phyloP scores from a whole-genome alignment of 192 early-diverging fungal genomes.

The Gryganskiella cystojenkinii region DNA sequence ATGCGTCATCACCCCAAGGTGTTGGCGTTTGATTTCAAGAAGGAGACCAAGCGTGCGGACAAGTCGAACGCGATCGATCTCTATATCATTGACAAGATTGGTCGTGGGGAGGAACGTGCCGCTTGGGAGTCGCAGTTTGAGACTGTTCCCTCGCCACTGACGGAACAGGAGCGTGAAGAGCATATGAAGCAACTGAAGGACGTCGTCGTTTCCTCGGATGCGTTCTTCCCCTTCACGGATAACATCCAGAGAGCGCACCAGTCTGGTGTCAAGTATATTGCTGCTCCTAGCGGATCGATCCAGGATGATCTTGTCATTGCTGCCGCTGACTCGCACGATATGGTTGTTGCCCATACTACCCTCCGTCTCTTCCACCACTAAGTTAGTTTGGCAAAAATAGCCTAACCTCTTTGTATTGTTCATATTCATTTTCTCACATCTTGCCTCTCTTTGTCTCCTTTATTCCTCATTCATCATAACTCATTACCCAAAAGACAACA shows the following conservation, averaged over 20 bases:
- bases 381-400: no score
- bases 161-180: conserved; percentile 79
- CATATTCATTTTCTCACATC: background rate
- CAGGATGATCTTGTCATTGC: conserved; percentile 88
- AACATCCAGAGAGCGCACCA: conserved; percentile 88
- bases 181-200: conserved; percentile 77
- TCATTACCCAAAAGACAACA: no score
- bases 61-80: conserved; percentile 98
- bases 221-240: conserved; percentile 99
- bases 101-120: conserved; percentile 73
- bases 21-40: conserved; percentile 88
- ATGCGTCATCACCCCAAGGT: conserved; percentile 96
- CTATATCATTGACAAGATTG: conserved; percentile 91
- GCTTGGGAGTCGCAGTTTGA: conserved; percentile 88
- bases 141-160: conserved; percentile 80
- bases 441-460: no score
- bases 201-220: conserved; percentile 93
- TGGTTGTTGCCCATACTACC: conserved; percentile 89
- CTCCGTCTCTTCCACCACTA: conserved; percentile 98
- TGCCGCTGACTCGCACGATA: conserved; percentile 82
- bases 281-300: conserved; percentile 92
- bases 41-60: conserved; percentile 91
- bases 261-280: conserved; percentile 89
- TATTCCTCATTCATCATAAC: no score
- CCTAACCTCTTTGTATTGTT: conserved; percentile 3